Conservation (phyloP, 495 filamentous ascomycete species). For the Penicillium paxilli region DNA sequence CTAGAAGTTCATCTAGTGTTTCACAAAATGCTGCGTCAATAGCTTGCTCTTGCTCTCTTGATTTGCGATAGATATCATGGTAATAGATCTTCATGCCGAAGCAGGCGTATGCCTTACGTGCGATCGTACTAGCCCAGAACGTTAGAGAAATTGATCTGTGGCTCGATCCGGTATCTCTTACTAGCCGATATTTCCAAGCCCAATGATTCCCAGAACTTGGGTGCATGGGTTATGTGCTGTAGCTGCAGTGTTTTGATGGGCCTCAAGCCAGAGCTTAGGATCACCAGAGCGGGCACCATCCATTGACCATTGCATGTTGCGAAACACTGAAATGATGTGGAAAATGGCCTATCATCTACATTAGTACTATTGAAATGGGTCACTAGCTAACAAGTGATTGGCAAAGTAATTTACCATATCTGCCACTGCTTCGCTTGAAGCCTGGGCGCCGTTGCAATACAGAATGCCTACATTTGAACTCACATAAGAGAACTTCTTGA, state of each 20-base stretch:
- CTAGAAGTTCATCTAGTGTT: constrained; percentile 7
- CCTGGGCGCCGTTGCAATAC: constrained; percentile 13
- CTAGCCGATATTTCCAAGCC: constrained; percentile 17
- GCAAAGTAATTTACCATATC: constrained; percentile 6
- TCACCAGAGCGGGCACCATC: constrained; percentile 13
- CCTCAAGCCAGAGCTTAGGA: constrained; percentile 10
- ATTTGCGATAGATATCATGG: constrained; percentile 13
- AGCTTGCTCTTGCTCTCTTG: constrained; percentile 12
- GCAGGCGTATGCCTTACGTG: constrained; percentile 14
- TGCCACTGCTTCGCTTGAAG: constrained; percentile 14
- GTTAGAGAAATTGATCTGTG: constrained; percentile 2
- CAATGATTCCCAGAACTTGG: constrained; percentile 12
- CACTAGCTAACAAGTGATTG: neutral
- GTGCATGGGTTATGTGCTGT: constrained; percentile 12
- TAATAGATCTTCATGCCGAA: constrained; percentile 19
- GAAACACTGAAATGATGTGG: constrained; percentile 14
- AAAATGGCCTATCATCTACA: constrained; percentile 4
- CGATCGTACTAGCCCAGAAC: constrained; percentile 5
- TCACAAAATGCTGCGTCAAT: constrained; percentile 8
- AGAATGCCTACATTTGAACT: constrained; percentile 2
- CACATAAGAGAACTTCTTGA: neutral
- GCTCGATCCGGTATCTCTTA: neutral
- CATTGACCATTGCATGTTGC: constrained; percentile 18
- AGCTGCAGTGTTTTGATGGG: constrained; percentile 6
- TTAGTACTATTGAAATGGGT: neutral